Evolutionary conservation across 805 yeast species (phyloP).

Genomic region (Saccharomyces paradoxus): DNA sequence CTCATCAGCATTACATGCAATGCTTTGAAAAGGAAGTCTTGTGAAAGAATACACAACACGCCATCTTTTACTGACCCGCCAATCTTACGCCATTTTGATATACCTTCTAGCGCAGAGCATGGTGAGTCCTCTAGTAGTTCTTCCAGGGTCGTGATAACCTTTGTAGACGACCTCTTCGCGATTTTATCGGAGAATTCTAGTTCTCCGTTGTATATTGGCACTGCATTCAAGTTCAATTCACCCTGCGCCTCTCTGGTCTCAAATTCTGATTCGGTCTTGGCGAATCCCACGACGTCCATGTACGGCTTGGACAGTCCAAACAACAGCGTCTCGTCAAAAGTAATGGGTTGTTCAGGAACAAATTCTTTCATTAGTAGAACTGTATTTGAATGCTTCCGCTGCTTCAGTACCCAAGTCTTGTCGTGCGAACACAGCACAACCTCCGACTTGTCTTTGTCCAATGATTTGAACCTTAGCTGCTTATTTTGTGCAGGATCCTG

Average conservation of each 20-base stretch:
- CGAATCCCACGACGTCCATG: slow-evolving; percentile 25
- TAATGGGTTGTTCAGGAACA: slow-evolving; percentile 13
- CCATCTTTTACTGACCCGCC: slow-evolving; percentile 53
- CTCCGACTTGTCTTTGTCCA: slow-evolving; percentile 27
- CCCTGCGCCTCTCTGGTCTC: slow-evolving; percentile 33
- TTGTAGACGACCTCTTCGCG: slow-evolving; percentile 1
- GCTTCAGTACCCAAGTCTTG: slow-evolving; percentile 58
- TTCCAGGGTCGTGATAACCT: slow-evolving; percentile 19
- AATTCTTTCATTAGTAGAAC: slow-evolving; percentile 44
- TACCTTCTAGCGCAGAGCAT: slow-evolving; percentile 49
- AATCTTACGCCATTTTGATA: slow-evolving; percentile 39
- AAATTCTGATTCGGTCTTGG: slow-evolving; percentile 27
- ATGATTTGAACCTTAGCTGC: slow-evolving; percentile 25
- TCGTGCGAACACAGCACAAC: slow-evolving; percentile 55
- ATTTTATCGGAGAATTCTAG: slow-evolving; percentile 7
- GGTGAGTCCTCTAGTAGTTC: slow-evolving; percentile 40
- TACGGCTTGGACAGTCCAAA: slow-evolving; percentile 31
- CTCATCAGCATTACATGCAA: slow-evolving; percentile 34
- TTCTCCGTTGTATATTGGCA: slow-evolving; percentile 36
- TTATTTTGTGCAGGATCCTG: slow-evolving; percentile 4
- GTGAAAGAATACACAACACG: slow-evolving; percentile 31
- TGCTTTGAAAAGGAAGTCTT: slow-evolving; percentile 28
- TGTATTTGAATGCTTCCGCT: slow-evolving; percentile 82
- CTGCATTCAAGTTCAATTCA: slow-evolving; percentile 21
- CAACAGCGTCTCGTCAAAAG: slow-evolving; percentile 16